A percentile compares a stretch with the other conserved stretches of the same genome.
Conservation (phyloP, 495 filamentous ascomycete species). For the Talaromyces stipitatus region DNA sequence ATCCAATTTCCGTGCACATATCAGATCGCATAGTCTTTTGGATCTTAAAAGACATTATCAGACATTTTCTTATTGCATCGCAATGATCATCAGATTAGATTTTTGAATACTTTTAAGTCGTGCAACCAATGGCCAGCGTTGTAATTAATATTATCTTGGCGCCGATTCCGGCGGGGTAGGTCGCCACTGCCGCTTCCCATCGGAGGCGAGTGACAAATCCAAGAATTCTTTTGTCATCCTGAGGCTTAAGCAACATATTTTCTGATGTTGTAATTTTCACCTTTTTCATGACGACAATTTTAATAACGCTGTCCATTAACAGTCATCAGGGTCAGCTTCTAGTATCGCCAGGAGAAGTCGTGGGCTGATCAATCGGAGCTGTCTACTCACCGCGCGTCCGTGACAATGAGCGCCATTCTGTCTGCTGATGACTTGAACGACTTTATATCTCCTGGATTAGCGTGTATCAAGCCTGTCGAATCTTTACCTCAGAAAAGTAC, state of each 20-base stretch:
- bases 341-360: conserved; percentile 17
- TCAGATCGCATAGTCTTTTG: not conserved
- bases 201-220: conserved; percentile 1
- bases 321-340: not conserved
- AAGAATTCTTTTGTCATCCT: not conserved
- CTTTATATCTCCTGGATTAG: conserved; percentile 95
- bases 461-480: conserved; percentile 96
- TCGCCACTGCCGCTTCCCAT: conserved; percentile 1
- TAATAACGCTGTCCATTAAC: not conserved
- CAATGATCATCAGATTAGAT: not conserved
- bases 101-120: not conserved
- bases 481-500: conserved; percentile 58
- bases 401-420: conserved; percentile 85
- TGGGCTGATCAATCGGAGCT: conserved; percentile 6
- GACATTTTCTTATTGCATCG: not conserved
- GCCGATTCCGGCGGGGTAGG: conserved; percentile 5
- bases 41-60: not conserved
- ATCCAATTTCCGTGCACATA: not conserved
- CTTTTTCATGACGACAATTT: not conserved
- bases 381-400: conserved; percentile 14
- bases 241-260: no score
- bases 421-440: conserved; percentile 96
- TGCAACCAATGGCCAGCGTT: not conserved
- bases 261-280: not conserved
- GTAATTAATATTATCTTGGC: not conserved